phyloP scores from a whole-genome alignment of 2,329 filamentous ascomycete species.

The Hypoxylon sp. region DNA sequence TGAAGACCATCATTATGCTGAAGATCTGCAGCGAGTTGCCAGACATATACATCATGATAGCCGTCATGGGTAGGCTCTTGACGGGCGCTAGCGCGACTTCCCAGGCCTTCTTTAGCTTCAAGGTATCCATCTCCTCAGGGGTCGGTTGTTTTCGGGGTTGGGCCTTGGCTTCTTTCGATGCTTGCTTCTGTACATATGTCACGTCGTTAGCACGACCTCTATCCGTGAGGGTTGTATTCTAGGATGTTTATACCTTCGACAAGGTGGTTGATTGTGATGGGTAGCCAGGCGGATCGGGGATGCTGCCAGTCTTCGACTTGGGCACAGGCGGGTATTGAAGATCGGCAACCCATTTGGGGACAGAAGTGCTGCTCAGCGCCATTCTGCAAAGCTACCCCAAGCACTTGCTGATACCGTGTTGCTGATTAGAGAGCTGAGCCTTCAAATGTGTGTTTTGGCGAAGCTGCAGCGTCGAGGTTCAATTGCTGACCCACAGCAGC shows the following conservation, averaged over 20 bases:
- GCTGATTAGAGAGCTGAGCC: neutral
- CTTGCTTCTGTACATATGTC: slow-evolving; percentile 58
- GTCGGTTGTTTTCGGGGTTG: slow-evolving; percentile 75
- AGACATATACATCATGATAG: slow-evolving; percentile 99
- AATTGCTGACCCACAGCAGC: slow-evolving; percentile 22
- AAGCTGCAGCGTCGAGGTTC: slow-evolving; percentile 7
- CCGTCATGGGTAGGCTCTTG: slow-evolving; percentile 97
- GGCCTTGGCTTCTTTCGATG: slow-evolving; percentile 62
- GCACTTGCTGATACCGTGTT: neutral
- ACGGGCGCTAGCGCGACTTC: slow-evolving; percentile 93
- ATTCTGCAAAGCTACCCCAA: slow-evolving; percentile 16
- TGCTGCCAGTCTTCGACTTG: slow-evolving; percentile 73
- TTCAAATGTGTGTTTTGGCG: too few species aligned
- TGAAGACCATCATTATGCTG: slow-evolving; percentile 99
- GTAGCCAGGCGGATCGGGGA: slow-evolving; percentile 91
- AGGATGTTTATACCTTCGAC: slow-evolving; percentile 65
- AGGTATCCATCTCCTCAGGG: slow-evolving; percentile 88
- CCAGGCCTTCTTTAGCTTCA: slow-evolving; percentile 99
- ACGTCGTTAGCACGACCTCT: slow-evolving; percentile 5
- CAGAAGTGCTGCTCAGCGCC: slow-evolving; percentile 52
- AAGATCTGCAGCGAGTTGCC: slow-evolving; percentile 99
- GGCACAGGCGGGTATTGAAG: slow-evolving; percentile 77
- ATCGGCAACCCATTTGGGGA: slow-evolving; percentile 86
- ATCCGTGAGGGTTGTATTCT: slow-evolving; percentile 3
- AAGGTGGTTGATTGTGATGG: slow-evolving; percentile 63